Evolutionary conservation across 2,329 filamentous ascomycete species (phyloP).

Genomic region (Monilinia aucupariae): DNA sequence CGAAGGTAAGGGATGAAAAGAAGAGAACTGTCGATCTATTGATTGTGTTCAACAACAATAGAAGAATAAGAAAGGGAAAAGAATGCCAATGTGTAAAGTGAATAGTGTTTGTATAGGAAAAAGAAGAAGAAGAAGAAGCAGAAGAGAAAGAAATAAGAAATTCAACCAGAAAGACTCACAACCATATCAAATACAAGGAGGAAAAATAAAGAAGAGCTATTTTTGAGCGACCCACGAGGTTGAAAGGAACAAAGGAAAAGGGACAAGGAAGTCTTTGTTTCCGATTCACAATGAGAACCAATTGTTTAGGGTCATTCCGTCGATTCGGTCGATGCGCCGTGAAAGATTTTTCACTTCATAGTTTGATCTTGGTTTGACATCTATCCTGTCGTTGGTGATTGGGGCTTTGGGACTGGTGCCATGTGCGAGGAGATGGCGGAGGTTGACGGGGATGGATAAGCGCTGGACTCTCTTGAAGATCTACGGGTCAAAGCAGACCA

Average conservation of each 20-base stretch:
- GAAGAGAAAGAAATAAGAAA: neutral
- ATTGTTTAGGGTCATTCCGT: neutral
- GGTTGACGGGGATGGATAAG: conserved; percentile 1
- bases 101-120: neutral
- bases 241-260: too few relatives aligned
- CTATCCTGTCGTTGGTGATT: too few relatives aligned
- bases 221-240: too few relatives aligned
- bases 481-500: too few relatives aligned
- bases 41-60: conserved; percentile 2
- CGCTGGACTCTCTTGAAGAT: too few relatives aligned
- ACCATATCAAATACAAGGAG: too few relatives aligned
- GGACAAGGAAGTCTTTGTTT: neutral
- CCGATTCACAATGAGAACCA: neutral
- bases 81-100: conserved; percentile 7
- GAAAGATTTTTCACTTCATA: too few relatives aligned
- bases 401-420: too few relatives aligned
- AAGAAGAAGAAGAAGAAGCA: neutral
- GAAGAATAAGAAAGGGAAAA: neutral
- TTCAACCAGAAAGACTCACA: neutral
- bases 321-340: neutral
- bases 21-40: neutral
- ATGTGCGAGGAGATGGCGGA: too few relatives aligned
- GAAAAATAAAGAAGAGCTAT: too few relatives aligned
- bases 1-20: neutral
- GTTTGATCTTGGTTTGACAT: too few relatives aligned